Percentiles rank a stretch among this genome's conserved stretches.
These are phyloP conservation scores for Acephala macrosclerotiorum DNA, from an alignment of 2,329 filamentous ascomycete genomes.

Conservation along the genomic window DNA sequence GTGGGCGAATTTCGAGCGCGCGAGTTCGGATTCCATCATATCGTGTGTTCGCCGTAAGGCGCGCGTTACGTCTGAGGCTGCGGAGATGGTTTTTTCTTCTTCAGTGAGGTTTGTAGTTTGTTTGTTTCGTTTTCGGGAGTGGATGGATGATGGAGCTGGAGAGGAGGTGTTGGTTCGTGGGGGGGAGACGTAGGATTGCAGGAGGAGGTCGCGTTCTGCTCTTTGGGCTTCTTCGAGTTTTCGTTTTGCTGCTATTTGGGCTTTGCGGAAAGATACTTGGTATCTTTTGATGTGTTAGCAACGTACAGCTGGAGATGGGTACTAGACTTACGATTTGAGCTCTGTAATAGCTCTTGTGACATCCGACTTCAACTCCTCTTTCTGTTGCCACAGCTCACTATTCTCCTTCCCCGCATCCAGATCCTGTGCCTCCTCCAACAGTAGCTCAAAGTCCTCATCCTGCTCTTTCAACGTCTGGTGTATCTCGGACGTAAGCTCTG, in stretches of 20 bases:
- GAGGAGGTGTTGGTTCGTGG: slow-evolving; percentile 42
- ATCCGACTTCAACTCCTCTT: slow-evolving; percentile 69
- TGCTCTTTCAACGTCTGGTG: slow-evolving; percentile 77
- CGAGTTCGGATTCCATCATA: slow-evolving; percentile 84
- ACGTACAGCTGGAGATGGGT: neutral
- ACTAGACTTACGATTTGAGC: slow-evolving; percentile 67
- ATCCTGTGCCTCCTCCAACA: slow-evolving; percentile 80
- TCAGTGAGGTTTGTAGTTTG: slow-evolving; percentile 50
- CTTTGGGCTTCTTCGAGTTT: slow-evolving; percentile 76
- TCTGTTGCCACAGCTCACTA: slow-evolving; percentile 66
- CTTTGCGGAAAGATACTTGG: slow-evolving; percentile 74
- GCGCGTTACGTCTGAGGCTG: slow-evolving; percentile 83
- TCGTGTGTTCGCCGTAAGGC: slow-evolving; percentile 86
- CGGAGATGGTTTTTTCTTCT: slow-evolving; percentile 75
- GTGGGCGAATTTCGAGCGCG: slow-evolving; percentile 87
- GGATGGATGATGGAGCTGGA: slow-evolving; percentile 17
- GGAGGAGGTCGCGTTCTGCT: slow-evolving; percentile 78
- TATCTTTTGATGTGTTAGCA: slow-evolving; percentile 27
- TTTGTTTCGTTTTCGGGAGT: slow-evolving; percentile 35
- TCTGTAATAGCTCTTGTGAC: slow-evolving; percentile 73
- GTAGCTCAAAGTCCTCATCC: slow-evolving; percentile 83
- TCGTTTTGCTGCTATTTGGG: slow-evolving; percentile 80
- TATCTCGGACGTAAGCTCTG: slow-evolving; percentile 83
- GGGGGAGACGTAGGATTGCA: slow-evolving; percentile 66
- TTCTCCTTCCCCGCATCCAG: slow-evolving; percentile 60